phyloP scores from a whole-genome alignment of 495 filamentous ascomycete genomes.

The Aspergillus cavernicola region DNA sequence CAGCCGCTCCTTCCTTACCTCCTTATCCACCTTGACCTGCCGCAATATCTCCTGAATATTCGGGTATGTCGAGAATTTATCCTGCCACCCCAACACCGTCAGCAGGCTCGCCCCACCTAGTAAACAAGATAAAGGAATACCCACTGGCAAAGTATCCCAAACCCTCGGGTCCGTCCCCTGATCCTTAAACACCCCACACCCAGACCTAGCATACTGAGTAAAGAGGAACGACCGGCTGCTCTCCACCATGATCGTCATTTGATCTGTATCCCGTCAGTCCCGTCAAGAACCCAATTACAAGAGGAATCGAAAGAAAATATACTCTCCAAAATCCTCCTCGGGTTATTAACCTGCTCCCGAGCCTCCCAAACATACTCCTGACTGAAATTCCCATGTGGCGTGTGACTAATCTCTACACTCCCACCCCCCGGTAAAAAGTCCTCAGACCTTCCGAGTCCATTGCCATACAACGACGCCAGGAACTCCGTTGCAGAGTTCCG shows the following conservation, averaged over 20 bases:
- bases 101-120: too few relatives aligned
- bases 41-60: slow-evolving; percentile 32
- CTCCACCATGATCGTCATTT: slow-evolving; percentile 40
- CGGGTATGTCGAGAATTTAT: slow-evolving; percentile 36
- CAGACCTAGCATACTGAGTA: slow-evolving; percentile 36
- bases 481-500: slow-evolving; percentile 43
- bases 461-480: slow-evolving; percentile 37
- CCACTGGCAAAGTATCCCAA: slow-evolving; percentile 38
- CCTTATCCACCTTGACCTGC: slow-evolving; percentile 32
- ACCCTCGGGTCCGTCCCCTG: slow-evolving; percentile 39
- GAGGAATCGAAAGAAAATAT: neutral
- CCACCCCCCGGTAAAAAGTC: slow-evolving; percentile 41
- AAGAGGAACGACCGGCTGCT: slow-evolving; percentile 39
- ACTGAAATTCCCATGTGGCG: slow-evolving; percentile 40
- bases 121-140: slow-evolving; percentile 9
- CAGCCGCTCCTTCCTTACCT: slow-evolving; percentile 21
- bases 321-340: slow-evolving; percentile 38
- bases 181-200: slow-evolving; percentile 33
- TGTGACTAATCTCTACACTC: slow-evolving; percentile 40
- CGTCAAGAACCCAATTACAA: neutral
- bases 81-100: slow-evolving; percentile 14
- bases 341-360: slow-evolving; percentile 36
- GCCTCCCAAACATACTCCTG: slow-evolving; percentile 41
- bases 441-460: slow-evolving; percentile 38
- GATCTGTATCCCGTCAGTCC: slow-evolving; percentile 13